Base-by-base conservation (phyloP, 108 stramenopile genomes). In the Cylindrotheca fusiformis region DNA sequence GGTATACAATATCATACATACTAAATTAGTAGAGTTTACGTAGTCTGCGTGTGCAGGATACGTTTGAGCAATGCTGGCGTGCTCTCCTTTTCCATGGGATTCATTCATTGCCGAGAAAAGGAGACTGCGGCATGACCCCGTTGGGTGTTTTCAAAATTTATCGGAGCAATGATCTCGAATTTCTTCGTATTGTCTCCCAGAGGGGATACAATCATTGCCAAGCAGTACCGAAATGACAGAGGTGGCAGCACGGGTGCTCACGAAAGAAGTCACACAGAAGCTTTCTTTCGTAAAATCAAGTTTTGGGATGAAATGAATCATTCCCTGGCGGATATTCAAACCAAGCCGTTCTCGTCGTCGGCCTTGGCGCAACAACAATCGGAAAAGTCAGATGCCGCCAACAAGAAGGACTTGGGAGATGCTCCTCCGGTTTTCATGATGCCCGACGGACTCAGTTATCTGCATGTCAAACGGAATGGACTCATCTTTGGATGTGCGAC, bases 201-300 rank as follows among this genome's bases (percentile, higher is more conserved):
- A 14, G 99, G 99, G 45, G 99, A 99, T 84, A 98, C 98, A 8
- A 97, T 99, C 67, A 96, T 99, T 55, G 88, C 92, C 60, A 96
- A 96, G 78, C 81, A 86, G 28, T 95, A 95, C 63, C 85, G 97
- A 1, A 88, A 77, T 50, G 87, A 94, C 46, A 69, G 79, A 17
- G 74, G 67, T 4, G 60, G 75, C 17, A 75, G 85, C 25, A 69
- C 82, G 21, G 79, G 83, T 20, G 86, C 87, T 8, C 90, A 95
- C 65, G 90, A 95, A 50, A 75, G 89, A 56, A 85, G 83, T 47
- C 90, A 90, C 70, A 90, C 95, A 53, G 97, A 99, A 73, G 90
- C 91, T 26, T 96, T 97, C 74, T 97, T 97, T 76, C 95, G 95
- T 24, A 95, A 94, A 76, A 88, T 98, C 48, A 97, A 98, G 73